Conservation (phyloP, 495 filamentous ascomycete species). For the Penicillium argentinense region DNA sequence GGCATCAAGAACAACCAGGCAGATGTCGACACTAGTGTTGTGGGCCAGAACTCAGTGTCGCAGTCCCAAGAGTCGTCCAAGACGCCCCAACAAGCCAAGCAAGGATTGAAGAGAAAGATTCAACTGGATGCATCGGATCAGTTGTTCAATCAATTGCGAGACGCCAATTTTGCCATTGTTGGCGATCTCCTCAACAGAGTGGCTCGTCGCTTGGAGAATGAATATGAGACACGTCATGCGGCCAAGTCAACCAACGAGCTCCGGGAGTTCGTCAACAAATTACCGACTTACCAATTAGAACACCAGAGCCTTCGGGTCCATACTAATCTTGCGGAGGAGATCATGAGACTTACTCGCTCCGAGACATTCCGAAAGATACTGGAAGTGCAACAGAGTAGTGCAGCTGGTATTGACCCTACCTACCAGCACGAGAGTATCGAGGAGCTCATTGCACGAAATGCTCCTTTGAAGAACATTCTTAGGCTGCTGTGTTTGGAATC, state of each 20-base stretch:
- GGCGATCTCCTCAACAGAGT: slow-evolving; percentile 86
- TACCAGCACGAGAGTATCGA: slow-evolving; percentile 88
- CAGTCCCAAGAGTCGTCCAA: slow-evolving; percentile 55
- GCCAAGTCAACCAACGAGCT: slow-evolving; percentile 87
- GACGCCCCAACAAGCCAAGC: slow-evolving; percentile 52
- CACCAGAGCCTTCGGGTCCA: slow-evolving; percentile 89
- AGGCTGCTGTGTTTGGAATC: slow-evolving; percentile 89
- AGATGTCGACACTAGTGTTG: slow-evolving; percentile 89
- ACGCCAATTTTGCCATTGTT: slow-evolving; percentile 94
- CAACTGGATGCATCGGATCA: slow-evolving; percentile 87
- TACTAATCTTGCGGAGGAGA: slow-evolving; percentile 89
- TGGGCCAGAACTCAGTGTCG: slow-evolving; percentile 65
- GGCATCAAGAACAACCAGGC: slow-evolving; percentile 84
- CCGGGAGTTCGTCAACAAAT: slow-evolving; percentile 84
- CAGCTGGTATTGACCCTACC: slow-evolving; percentile 84
- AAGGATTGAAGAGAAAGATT: slow-evolving; percentile 83
- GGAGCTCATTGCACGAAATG: slow-evolving; percentile 86
- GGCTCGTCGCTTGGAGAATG: slow-evolving; percentile 79
- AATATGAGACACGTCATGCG: slow-evolving; percentile 87
- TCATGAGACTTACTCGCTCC: slow-evolving; percentile 83
- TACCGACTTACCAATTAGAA: slow-evolving; percentile 90
- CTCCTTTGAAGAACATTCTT: slow-evolving; percentile 74
- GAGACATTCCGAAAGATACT: slow-evolving; percentile 85
- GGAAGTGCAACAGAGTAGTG: slow-evolving; percentile 94
- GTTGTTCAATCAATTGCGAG: slow-evolving; percentile 83